Evolutionary conservation across 805 yeast genomes (phyloP).

Genomic region (Hyphopichia homilentoma): DNA sequence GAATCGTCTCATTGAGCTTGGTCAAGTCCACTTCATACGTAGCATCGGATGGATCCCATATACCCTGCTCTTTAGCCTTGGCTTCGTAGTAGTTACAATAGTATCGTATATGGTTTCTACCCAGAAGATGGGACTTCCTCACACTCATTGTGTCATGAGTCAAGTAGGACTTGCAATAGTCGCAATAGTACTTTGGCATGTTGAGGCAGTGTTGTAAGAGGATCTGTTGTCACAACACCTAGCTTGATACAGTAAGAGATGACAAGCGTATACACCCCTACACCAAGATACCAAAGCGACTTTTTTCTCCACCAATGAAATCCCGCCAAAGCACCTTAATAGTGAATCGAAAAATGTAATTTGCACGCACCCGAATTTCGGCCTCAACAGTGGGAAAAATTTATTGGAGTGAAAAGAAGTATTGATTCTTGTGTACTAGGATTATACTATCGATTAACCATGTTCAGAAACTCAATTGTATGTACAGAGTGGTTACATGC

Average conservation of each 20-base stretch:
- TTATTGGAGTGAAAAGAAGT: neutral
- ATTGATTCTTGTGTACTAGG: neutral
- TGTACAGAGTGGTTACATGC: constrained; percentile 17
- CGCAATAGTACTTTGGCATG: constrained; percentile 78
- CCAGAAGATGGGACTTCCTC: constrained; percentile 72
- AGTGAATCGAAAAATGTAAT: neutral
- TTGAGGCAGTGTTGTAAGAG: too few species aligned
- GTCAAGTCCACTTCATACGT: constrained; percentile 34
- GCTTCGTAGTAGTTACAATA: constrained; percentile 73
- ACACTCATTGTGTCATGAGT: constrained; percentile 91
- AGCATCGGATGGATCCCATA: constrained; percentile 29
- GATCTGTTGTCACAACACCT: too few species aligned
- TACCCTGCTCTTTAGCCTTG: constrained; percentile 35
- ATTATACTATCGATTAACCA: constrained; percentile 7
- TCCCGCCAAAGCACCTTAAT: neutral
- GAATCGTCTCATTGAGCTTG: constrained; percentile 27
- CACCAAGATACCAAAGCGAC: neutral
- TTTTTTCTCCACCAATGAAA: constrained; percentile 1
- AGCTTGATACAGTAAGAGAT: too few species aligned
- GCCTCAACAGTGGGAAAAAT: neutral
- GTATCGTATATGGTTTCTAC: constrained; percentile 68
- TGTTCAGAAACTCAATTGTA: constrained; percentile 43
- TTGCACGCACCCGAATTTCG: constrained; percentile 3
- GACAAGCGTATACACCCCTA: neutral
- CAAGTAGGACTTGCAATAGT: constrained; percentile 75